These are phyloP conservation scores for Bryum argenteum DNA, from an alignment of 225 moss, liverwort and hornwort species.

Conservation along the genomic window DNA sequence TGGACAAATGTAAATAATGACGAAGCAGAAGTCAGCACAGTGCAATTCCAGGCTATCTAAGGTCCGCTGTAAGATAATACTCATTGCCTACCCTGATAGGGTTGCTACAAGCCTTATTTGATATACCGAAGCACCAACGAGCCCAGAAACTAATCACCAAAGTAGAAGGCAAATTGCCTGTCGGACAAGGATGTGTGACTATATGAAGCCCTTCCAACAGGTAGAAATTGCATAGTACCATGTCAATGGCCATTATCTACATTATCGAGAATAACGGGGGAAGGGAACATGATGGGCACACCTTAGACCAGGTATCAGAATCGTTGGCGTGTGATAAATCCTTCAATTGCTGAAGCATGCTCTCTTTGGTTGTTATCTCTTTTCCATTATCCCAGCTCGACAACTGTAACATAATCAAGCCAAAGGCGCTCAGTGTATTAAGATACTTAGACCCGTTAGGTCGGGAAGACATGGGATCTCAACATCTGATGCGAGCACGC, in stretches of 20 bases:
- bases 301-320: constrained; percentile 59
- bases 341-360: constrained; percentile 56
- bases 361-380: constrained; percentile 53
- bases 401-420: constrained; percentile 45
- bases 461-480: constrained; percentile 8
- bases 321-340: constrained; percentile 59
- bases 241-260: constrained; percentile 13
- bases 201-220: not conserved
- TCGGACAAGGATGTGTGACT: not conserved
- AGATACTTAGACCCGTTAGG: not conserved
- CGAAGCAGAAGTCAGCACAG: not conserved
- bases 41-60: not conserved
- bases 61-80: not conserved
- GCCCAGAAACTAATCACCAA: not conserved
- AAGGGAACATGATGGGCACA: constrained; percentile 22
- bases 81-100: constrained; percentile 4
- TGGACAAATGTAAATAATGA: not conserved
- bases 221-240: constrained; percentile 9
- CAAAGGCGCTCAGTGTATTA: not conserved
- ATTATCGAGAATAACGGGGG: not conserved
- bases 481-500: constrained; percentile 13
- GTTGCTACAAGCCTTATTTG: constrained; percentile 3
- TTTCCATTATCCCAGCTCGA: constrained; percentile 58
- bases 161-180: not conserved
- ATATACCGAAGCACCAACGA: not conserved